Percentiles rank a stretch among this genome's conserved stretches.
These are phyloP conservation scores for Meyerozyma smithsonii DNA, from an alignment of 1,139 yeast species.

Conservation along the genomic window DNA sequence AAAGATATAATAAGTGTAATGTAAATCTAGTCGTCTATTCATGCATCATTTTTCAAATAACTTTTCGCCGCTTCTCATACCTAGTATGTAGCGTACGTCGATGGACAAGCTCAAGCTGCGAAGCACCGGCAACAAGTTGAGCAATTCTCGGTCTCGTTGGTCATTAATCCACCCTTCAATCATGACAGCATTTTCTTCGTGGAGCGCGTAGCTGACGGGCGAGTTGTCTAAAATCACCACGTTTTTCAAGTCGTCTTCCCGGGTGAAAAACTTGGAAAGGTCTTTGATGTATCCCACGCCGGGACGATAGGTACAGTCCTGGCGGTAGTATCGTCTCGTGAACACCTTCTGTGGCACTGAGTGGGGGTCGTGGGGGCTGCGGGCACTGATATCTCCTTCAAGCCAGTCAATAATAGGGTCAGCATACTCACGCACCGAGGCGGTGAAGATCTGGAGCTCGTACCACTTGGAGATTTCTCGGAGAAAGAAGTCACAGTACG, in stretches of 20 bases:
- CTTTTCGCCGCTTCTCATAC: conserved; percentile 73
- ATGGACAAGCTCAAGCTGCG: conserved; percentile 74
- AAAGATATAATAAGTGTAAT: too few species aligned
- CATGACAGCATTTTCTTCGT: conserved; percentile 83
- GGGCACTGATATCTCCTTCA: conserved; percentile 32
- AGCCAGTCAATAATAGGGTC: conserved; percentile 95
- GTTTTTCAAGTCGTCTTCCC: conserved; percentile 59
- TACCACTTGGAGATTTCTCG: conserved; percentile 82
- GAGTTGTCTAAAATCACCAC: conserved; percentile 86
- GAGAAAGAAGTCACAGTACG: conserved; percentile 81
- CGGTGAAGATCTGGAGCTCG: conserved; percentile 85
- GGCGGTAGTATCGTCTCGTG: conserved; percentile 65
- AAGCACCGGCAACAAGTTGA: conserved; percentile 76
- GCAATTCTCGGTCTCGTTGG: conserved; percentile 77
- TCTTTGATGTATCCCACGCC: conserved; percentile 91
- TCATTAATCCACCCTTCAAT: conserved; percentile 98
- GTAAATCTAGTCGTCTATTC: neutral
- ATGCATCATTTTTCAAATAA: conserved; percentile 43
- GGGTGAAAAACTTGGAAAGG: conserved; percentile 45
- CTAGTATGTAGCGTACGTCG: conserved; percentile 79
- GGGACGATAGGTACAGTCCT: conserved; percentile 69
- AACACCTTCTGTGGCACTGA: conserved; percentile 26
- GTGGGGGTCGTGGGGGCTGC: conserved; percentile 21
- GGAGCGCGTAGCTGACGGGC: conserved; percentile 80
- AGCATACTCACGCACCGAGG: conserved; percentile 91